phyloP scores from a whole-genome alignment of 331 rosid species.

The Malus hybrid region DNA sequence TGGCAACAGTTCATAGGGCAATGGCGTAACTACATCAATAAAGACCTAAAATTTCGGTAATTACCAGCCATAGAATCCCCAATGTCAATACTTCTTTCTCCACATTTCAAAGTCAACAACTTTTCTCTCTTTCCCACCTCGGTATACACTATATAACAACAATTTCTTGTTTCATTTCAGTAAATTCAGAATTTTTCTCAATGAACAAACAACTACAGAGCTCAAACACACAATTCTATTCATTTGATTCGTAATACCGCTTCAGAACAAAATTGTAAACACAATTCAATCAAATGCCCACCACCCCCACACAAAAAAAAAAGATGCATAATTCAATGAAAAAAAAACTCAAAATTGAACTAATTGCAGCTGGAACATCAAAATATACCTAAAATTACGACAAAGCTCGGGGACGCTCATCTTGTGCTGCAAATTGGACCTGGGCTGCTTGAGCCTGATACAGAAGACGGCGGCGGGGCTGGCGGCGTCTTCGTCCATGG shows the following conservation, averaged over 20 bases:
- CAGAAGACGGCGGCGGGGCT: slow-evolving; percentile 71
- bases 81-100: not conserved
- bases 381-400: slow-evolving; percentile 75
- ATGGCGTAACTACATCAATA: not conserved
- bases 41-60: not conserved
- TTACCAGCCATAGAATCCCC: not conserved
- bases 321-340: not conserved
- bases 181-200: not conserved
- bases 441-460: slow-evolving; percentile 62
- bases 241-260: not conserved
- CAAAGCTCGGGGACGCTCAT: slow-evolving; percentile 87
- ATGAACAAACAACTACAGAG: not conserved
- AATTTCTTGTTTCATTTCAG: not conserved
- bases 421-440: slow-evolving; percentile 64
- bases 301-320: not conserved
- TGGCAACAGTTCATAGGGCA: not conserved
- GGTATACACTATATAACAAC: not conserved
- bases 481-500: slow-evolving; percentile 65
- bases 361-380: not conserved
- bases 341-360: not conserved
- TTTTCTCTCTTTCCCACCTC: not conserved
- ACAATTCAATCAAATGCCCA: not conserved
- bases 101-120: not conserved
- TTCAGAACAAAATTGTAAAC: not conserved
- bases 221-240: not conserved